These are phyloP conservation scores for Fusarium sp. DNA, from an alignment of 2,329 filamentous ascomycete species.

Conservation along the genomic window DNA sequence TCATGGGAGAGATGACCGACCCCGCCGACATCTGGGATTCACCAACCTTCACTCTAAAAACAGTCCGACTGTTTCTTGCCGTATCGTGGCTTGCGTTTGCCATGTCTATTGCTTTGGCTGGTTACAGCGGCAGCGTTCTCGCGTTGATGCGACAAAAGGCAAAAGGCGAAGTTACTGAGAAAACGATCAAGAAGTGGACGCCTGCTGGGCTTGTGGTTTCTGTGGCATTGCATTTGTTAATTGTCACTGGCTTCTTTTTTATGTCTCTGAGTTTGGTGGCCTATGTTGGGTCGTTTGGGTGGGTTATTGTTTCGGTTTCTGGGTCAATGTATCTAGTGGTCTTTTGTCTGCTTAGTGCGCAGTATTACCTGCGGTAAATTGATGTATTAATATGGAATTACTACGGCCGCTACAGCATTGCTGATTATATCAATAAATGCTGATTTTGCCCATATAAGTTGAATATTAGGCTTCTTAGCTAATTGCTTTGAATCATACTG, in stretches of 20 bases:
- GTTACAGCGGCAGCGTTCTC: not conserved
- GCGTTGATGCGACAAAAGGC: not conserved
- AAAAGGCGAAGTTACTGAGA: not conserved
- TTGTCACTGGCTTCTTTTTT: conserved; percentile 2
- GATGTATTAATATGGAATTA: too few species aligned
- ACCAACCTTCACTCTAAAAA: not conserved
- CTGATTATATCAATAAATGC: too few species aligned
- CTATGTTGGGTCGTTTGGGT: not conserved
- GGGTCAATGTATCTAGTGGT: not conserved
- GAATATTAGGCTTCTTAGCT: too few species aligned
- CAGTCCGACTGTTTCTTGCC: conserved; percentile 6
- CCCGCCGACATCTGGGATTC: conserved; percentile 6
- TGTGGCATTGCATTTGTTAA: not conserved
- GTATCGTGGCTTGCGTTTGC: not conserved
- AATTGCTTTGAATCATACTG: too few species aligned
- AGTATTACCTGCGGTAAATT: not conserved
- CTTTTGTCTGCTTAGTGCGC: not conserved
- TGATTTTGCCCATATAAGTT: too few species aligned
- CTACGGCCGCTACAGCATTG: too few species aligned
- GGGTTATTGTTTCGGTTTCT: conserved; percentile 4
- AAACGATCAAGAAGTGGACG: not conserved
- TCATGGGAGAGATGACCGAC: conserved; percentile 8
- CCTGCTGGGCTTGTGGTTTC: conserved; percentile 10
- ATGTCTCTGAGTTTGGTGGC: conserved; percentile 3
- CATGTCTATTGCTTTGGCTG: conserved; percentile 7